Evolutionary conservation across 2,329 filamentous ascomycete species (phyloP).

Genomic region (Ophiocordyceps unilateralis): DNA sequence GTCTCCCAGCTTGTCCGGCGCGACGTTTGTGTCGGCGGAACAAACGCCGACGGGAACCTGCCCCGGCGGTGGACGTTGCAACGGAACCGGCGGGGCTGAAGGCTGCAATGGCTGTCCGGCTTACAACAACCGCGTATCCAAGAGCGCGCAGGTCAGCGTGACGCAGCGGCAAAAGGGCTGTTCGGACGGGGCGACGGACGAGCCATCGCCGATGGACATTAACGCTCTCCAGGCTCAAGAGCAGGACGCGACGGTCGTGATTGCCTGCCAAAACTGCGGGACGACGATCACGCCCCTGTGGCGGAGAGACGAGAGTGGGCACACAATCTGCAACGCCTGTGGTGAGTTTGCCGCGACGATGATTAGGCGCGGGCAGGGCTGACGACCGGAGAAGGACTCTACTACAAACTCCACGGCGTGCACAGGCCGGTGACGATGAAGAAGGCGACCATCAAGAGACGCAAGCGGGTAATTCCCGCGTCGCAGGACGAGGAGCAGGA

Average conservation of each 20-base stretch:
- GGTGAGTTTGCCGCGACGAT: constrained; percentile 29
- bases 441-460: constrained; percentile 87
- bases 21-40: constrained; percentile 64
- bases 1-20: constrained; percentile 24
- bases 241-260: constrained; percentile 32
- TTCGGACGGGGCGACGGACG: constrained; percentile 9
- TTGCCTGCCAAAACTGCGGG: constrained; percentile 91
- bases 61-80: constrained; percentile 85
- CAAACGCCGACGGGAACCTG: constrained; percentile 71
- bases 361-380: background rate
- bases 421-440: constrained; percentile 98
- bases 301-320: constrained; percentile 83
- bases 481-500: constrained; percentile 32
- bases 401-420: constrained; percentile 88
- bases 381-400: constrained; percentile 46
- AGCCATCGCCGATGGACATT: constrained; percentile 15
- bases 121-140: constrained; percentile 91
- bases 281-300: constrained; percentile 94
- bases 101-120: constrained; percentile 92
- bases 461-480: constrained; percentile 85
- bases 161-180: constrained; percentile 27
- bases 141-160: constrained; percentile 56
- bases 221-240: constrained; percentile 16
- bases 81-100: constrained; percentile 88
- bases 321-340: constrained; percentile 97